Percentiles rank a stretch among this genome's conserved stretches.
Conservation (phyloP, 805 yeast species). For the Grigorovia yakushimaensis region DNA sequence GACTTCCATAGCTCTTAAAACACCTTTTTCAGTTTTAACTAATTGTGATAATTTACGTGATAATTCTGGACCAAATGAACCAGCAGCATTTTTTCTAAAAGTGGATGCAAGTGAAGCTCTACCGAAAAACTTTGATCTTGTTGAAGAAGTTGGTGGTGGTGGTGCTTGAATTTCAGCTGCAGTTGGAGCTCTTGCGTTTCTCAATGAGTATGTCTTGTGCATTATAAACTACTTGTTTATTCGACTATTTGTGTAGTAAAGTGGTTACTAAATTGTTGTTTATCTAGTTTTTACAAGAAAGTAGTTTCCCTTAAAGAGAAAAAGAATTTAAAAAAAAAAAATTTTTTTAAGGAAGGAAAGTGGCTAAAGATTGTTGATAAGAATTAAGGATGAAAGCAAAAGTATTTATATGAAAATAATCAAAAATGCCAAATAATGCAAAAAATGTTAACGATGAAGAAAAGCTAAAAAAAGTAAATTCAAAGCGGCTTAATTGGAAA, state of each 20-base stretch:
- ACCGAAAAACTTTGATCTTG: constrained; percentile 68
- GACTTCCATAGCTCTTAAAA: constrained; percentile 86
- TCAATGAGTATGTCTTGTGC: constrained; percentile 81
- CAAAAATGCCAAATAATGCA: not conserved
- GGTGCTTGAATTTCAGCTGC: constrained; percentile 74
- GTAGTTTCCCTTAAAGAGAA: not conserved
- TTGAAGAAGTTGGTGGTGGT: constrained; percentile 71
- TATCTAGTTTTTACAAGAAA: not conserved
- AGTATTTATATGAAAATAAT: not conserved
- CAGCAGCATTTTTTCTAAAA: constrained; percentile 78
- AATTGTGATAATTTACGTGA: constrained; percentile 84
- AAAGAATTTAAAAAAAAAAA: not conserved
- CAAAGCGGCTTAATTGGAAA: not conserved
- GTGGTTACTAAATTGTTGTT: constrained; percentile 2
- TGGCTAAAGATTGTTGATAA: too few relatives aligned
- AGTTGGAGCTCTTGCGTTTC: constrained; percentile 72
- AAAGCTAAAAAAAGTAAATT: not conserved
- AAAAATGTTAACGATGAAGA: not conserved
- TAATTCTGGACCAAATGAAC: constrained; percentile 88
- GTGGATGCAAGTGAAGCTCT: constrained; percentile 57
- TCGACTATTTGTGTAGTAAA: not conserved
- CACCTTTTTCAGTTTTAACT: constrained; percentile 93
- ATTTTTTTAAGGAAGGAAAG: not conserved
- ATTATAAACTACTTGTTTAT: constrained; percentile 25
- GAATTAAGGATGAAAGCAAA: not conserved